These are phyloP conservation scores for Acacia pycnantha DNA, from an alignment of 331 rosid species.

Conservation along the genomic window DNA sequence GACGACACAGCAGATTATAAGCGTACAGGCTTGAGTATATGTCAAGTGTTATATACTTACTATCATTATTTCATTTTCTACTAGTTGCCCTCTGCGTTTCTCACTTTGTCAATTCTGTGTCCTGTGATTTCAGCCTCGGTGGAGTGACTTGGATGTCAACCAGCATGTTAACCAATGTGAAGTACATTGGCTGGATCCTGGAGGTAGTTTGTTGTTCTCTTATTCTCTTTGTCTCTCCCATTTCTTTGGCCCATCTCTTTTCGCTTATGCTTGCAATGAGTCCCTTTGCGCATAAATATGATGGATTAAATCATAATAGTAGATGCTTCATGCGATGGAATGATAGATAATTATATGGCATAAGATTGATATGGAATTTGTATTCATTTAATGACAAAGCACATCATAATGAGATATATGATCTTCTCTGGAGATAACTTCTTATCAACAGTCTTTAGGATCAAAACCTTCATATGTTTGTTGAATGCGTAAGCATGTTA, in stretches of 20 bases:
- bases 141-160: conserved; percentile 93
- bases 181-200: conserved; percentile 97
- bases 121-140: conserved; percentile 67
- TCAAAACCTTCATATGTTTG: not conserved
- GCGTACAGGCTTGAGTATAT: conserved; percentile 69
- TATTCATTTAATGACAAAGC: too few relatives aligned
- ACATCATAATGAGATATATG: not conserved
- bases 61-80: not conserved
- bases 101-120: not conserved
- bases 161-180: conserved; percentile 99
- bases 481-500: not conserved
- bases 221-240: not conserved
- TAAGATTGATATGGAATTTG: not conserved
- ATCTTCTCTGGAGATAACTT: not conserved
- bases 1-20: conserved; percentile 63
- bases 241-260: not conserved
- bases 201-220: conserved; percentile 60
- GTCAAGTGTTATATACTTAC: conserved; percentile 29
- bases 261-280: not conserved
- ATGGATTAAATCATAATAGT: not conserved
- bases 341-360: not conserved
- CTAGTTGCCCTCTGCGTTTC: conserved; percentile 4
- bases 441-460: not conserved
- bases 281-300: not conserved
- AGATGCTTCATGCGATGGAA: not conserved